Conservation (phyloP, 495 filamentous ascomycete species). For the Hypoxylon intermedium region DNA sequence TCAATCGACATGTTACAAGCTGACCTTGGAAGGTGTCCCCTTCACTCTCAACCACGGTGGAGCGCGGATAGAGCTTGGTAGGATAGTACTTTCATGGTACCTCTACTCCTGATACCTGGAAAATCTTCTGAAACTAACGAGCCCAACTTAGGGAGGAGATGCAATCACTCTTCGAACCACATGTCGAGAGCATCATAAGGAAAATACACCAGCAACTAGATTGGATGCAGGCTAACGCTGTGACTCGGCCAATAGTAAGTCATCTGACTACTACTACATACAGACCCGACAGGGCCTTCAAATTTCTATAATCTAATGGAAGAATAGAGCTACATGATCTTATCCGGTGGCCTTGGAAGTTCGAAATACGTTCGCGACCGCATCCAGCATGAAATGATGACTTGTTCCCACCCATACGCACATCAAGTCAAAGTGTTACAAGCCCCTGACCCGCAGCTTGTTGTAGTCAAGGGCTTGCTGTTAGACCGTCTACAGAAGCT, state of each 20-base stretch:
- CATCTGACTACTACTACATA: too few species aligned
- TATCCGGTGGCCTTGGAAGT: constrained; percentile 71
- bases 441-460: constrained; percentile 64
- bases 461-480: constrained; percentile 63
- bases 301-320: background rate
- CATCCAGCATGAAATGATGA: constrained; percentile 51
- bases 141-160: constrained; percentile 52
- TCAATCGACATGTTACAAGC: constrained; percentile 40
- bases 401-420: constrained; percentile 46
- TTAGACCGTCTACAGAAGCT: constrained; percentile 61
- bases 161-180: constrained; percentile 61
- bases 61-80: constrained; percentile 49
- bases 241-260: constrained; percentile 57
- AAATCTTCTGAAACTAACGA: constrained; percentile 7
- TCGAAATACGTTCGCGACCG: constrained; percentile 64
- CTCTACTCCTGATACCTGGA: background rate
- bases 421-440: constrained; percentile 54
- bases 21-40: constrained; percentile 43
- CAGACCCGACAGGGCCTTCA: too few species aligned
- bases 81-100: constrained; percentile 44
- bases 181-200: constrained; percentile 59
- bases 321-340: constrained; percentile 59
- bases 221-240: constrained; percentile 54
- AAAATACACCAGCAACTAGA: constrained; percentile 63
- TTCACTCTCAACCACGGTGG: constrained; percentile 49